Percentiles rank a stretch among this genome's conserved stretches.
Evolutionary conservation across 2,329 filamentous ascomycete species (phyloP).

Genomic region (Microcyclospora tardicrescens): DNA sequence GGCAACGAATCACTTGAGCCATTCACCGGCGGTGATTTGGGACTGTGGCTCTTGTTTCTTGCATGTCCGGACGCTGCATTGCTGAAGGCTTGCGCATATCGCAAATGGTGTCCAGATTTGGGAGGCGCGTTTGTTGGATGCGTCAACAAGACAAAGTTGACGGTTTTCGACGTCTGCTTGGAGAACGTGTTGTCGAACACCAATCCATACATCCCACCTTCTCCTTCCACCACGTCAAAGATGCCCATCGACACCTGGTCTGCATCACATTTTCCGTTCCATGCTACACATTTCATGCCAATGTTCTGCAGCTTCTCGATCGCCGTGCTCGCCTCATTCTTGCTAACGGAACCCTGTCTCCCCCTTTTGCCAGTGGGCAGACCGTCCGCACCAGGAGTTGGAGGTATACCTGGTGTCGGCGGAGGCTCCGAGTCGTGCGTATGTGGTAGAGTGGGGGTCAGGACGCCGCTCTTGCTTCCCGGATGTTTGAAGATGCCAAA

Average conservation of each 20-base stretch:
- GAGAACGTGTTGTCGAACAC: conserved; percentile 99
- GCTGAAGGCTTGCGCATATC: conserved; percentile 42
- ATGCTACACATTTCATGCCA: conserved; percentile 52
- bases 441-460: conserved; percentile 30
- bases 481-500: conserved; percentile 98
- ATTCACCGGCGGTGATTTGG: conserved; percentile 26
- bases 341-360: conserved; percentile 26
- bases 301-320: conserved; percentile 50
- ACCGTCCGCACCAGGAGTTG: conserved; percentile 24
- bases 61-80: conserved; percentile 28
- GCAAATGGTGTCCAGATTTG: conserved; percentile 59
- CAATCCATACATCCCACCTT: conserved; percentile 87
- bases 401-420: conserved; percentile 19
- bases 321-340: conserved; percentile 47
- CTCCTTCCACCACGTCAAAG: conserved; percentile 59
- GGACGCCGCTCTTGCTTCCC: conserved; percentile 48
- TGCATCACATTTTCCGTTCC: conserved; percentile 91
- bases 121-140: conserved; percentile 75
- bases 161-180: conserved; percentile 86
- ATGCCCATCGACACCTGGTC: conserved; percentile 89
- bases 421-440: conserved; percentile 28
- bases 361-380: conserved; percentile 29
- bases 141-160: conserved; percentile 85
- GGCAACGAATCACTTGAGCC: conserved; percentile 41
- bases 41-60: conserved; percentile 27